These are phyloP conservation scores for Aspergillus sclerotialis DNA, from an alignment of 2,329 filamentous ascomycete species.

Conservation along the genomic window DNA sequence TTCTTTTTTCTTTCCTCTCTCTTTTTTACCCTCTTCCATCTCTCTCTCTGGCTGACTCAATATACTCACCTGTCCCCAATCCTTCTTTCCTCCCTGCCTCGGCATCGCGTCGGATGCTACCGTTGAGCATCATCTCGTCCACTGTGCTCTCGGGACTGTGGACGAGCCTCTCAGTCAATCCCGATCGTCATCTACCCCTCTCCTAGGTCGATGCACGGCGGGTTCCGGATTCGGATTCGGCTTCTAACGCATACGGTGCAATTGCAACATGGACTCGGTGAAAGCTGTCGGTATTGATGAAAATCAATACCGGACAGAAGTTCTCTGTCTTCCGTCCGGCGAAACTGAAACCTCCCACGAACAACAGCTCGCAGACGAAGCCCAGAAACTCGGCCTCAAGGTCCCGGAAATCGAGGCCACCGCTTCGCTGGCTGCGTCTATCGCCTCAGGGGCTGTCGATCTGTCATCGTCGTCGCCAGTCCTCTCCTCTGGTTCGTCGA, in stretches of 20 bases:
- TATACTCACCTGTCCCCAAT: neutral
- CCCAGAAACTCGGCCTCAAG: constrained; percentile 30
- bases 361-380: constrained; percentile 30
- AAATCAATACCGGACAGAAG: constrained; percentile 29
- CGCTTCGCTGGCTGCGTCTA: constrained; percentile 29
- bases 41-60: neutral
- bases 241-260: too few relatives aligned
- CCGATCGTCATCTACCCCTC: constrained; percentile 5
- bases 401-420: constrained; percentile 25
- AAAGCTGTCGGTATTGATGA: constrained; percentile 24
- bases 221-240: too few relatives aligned
- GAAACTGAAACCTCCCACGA: constrained; percentile 32
- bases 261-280: constrained; percentile 17
- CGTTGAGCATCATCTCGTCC: constrained; percentile 23
- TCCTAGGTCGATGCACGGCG: too few relatives aligned
- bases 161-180: constrained; percentile 20
- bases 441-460: constrained; percentile 28
- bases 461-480: constrained; percentile 28
- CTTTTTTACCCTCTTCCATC: constrained; percentile 6
- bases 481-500: constrained; percentile 25
- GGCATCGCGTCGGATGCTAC: constrained; percentile 22
- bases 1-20: constrained; percentile 1
- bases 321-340: constrained; percentile 26
- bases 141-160: constrained; percentile 23
- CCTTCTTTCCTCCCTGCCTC: constrained; percentile 7